phyloP scores from a whole-genome alignment of 306 rosid species.

The Prunus mira region DNA sequence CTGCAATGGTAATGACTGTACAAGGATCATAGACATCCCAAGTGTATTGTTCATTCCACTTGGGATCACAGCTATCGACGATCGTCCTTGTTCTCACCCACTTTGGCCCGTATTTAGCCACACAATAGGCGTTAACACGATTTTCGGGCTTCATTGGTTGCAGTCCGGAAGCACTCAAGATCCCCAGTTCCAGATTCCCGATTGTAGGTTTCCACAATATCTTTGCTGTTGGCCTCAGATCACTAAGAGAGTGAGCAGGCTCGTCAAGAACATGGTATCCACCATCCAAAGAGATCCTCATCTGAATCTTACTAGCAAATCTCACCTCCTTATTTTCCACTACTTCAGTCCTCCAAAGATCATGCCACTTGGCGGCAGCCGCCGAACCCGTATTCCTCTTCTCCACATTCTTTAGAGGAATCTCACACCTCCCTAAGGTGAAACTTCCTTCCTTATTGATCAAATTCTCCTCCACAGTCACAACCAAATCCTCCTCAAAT shows the following conservation, averaged over 20 bases:
- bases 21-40: conserved; percentile 24
- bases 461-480: background rate
- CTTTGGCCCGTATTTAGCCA: conserved; percentile 15
- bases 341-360: background rate
- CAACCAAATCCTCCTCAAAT: background rate
- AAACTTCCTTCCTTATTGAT: background rate
- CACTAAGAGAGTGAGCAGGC: background rate
- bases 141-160: background rate
- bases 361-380: background rate
- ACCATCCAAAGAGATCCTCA: conserved; percentile 13
- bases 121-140: conserved; percentile 36
- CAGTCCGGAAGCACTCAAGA: conserved; percentile 5
- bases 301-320: conserved; percentile 6
- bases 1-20: conserved; percentile 7
- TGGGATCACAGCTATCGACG: background rate
- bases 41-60: conserved; percentile 15
- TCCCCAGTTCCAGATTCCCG: background rate
- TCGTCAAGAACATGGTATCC: conserved; percentile 15
- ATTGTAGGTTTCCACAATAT: background rate
- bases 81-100: conserved; percentile 16
- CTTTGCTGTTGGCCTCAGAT: conserved; percentile 10
- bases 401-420: background rate
- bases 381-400: background rate
- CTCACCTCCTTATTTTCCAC: background rate
- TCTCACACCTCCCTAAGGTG: background rate